Base-by-base conservation (phyloP, 73 alveolate genomes). In the Halteria grandinella region DNA sequence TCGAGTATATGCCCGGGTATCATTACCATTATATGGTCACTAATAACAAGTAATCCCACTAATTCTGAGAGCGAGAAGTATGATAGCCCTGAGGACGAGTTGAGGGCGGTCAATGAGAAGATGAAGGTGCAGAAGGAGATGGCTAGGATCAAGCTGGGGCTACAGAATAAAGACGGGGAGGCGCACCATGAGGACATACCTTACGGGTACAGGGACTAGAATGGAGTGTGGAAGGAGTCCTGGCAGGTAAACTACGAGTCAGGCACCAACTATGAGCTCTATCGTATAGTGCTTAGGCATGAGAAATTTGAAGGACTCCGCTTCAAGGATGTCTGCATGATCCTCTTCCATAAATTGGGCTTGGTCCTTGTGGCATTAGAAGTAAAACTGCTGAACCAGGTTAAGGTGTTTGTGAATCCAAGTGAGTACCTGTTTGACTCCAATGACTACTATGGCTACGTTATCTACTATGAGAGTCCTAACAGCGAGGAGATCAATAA, bases 1-100 rank as follows among this genome's bases (percentile, higher is more conserved):
- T 85, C 95, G 24, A 94, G 99, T 45, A 60, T 93, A 32, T 95
- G 98, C 54, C 99, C 98, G 10, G 99, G 99, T 15, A 95, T 95
- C 10, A 95, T 91, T 41, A 95, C 99, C 0, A 91, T 95, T 5
- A 91, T 95, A 5, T 81, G 97, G 80, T 91, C 95, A 55, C 71
- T 95, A 54, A 89, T 91, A 10, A 88, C 98, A 27, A 88, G 97
- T 54, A 75, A 93, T 41, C 93, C 91, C 28, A 94, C 97, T 20
- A 74, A 82, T 23, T 18, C 12, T 17, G 17, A 57, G 23, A 58
- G 60, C 49, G 83, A 87, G 69, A 64, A 76, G 44, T 66, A 54
- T 18, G 72, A 55, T 31, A 55, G 69, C 45, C 66, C 72, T 24
- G 55, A 44, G 29, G 23, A 14, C 40, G 85, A 85, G 17, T 39